Conservation (phyloP, 1,284 basidiomycete genomes). For the Moniliophthora roreri region DNA sequence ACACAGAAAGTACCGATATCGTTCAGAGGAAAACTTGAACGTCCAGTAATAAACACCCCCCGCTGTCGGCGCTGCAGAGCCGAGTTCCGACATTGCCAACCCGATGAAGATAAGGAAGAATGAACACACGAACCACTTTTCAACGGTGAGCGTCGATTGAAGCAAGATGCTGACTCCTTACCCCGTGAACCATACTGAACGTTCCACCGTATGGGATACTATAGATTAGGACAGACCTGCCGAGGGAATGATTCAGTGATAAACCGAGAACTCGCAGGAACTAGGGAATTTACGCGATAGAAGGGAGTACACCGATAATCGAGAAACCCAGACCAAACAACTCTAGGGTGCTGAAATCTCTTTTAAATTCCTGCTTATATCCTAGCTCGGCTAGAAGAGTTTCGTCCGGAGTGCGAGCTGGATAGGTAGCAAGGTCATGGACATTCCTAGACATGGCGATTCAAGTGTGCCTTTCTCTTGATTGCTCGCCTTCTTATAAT, state of each 20-base stretch:
- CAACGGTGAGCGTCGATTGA: not conserved
- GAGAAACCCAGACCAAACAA: constrained; percentile 11
- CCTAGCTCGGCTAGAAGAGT: constrained; percentile 12
- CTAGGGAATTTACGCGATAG: constrained; percentile 7
- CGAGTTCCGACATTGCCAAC: constrained; percentile 48
- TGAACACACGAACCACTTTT: constrained; percentile 36
- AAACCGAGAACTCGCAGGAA: not conserved
- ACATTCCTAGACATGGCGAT: not conserved
- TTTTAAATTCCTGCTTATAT: constrained; percentile 16
- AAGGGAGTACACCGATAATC: constrained; percentile 12
- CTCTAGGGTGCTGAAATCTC: constrained; percentile 12
- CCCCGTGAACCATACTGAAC: constrained; percentile 54
- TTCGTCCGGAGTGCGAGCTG: constrained; percentile 6
- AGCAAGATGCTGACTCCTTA: constrained; percentile 20
- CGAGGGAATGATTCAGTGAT: not conserved
- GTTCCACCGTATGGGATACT: constrained; percentile 56
- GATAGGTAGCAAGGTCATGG: not conserved
- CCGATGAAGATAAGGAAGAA: constrained; percentile 44
- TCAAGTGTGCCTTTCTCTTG: too few species aligned
- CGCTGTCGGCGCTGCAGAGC: constrained; percentile 48
- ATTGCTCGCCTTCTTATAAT: too few species aligned
- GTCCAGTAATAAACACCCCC: constrained; percentile 31
- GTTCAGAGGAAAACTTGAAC: constrained; percentile 22
- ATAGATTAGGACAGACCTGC: constrained; percentile 30
- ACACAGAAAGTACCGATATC: constrained; percentile 21